These are phyloP conservation scores for Saccharomycopsis javanensis DNA, from an alignment of 805 yeast species.

Conservation along the genomic window DNA sequence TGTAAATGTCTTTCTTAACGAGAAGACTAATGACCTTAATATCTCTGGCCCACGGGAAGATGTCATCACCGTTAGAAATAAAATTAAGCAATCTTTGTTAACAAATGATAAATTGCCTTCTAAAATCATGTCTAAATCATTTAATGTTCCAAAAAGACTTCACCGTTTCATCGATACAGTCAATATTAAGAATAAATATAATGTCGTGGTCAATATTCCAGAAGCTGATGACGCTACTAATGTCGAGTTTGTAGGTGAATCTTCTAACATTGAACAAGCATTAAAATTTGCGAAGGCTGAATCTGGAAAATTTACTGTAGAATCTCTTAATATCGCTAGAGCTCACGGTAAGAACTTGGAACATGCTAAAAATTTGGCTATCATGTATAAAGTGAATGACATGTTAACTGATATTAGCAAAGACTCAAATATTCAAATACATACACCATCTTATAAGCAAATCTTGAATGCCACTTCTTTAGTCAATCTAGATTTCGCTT, in stretches of 20 bases:
- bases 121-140: slow-evolving; percentile 42
- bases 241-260: slow-evolving; percentile 58
- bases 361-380: slow-evolving; percentile 71
- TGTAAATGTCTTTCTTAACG: slow-evolving; percentile 26
- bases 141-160: slow-evolving; percentile 54
- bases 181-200: slow-evolving; percentile 41
- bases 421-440: slow-evolving; percentile 35
- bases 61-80: slow-evolving; percentile 45
- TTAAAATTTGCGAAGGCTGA: slow-evolving; percentile 48
- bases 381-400: slow-evolving; percentile 49
- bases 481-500: slow-evolving; percentile 53
- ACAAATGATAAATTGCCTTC: slow-evolving; percentile 30
- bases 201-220: slow-evolving; percentile 52
- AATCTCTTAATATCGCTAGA: slow-evolving; percentile 69
- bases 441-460: slow-evolving; percentile 36
- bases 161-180: slow-evolving; percentile 60
- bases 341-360: slow-evolving; percentile 75
- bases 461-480: slow-evolving; percentile 33
- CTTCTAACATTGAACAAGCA: slow-evolving; percentile 50
- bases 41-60: slow-evolving; percentile 65
- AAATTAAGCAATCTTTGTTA: slow-evolving; percentile 35
- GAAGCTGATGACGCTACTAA: slow-evolving; percentile 32
- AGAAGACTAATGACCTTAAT: slow-evolving; percentile 34
- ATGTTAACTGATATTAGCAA: slow-evolving; percentile 34
- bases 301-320: slow-evolving; percentile 51